Base-by-base conservation (phyloP, 441 rosid genomes). In the Adansonia gregorii region DNA sequence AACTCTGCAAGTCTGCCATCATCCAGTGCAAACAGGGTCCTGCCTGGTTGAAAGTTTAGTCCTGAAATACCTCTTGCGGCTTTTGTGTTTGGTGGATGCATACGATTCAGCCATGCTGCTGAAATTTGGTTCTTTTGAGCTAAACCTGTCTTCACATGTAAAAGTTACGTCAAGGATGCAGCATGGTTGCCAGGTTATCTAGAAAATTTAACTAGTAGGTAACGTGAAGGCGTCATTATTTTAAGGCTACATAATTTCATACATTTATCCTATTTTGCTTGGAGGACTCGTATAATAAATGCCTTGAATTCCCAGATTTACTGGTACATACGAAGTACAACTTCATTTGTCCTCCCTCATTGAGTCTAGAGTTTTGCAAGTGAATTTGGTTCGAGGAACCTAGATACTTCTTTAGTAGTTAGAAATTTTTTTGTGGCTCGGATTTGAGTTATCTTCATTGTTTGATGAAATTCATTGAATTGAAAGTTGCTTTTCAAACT, bases 1-100 rank as follows among this genome's bases (percentile, higher is more conserved):
- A 92, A 82, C 61, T 92, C 94, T 49, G 88, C 88, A 11, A 89
- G 88, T 78, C 96, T 87, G 58, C 93, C 96, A 75, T 92, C 96
- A 80, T 92, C 88, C 64, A 90, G 75, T 39, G 88, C 86, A 78
- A 92, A 88, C 5, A 92, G 17, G 65, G 82, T 77, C 82, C 94
- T 85, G 72, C 91, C 93, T 7, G 67, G 72, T 78, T 92, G 94
- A 74, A 88, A 78, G 54, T 82, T 90, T 70, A 84, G 58, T 60
- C 96, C 96, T 1, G 86, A 58, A 76, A 88, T 60, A 58, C 90
- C 90, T 74, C 90, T 84, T 46, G 90, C 92, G 60, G 70, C 89
- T 83, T 83, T 89, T 64, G 89, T 83, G 15, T 92, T 78, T 19
- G 63, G 77, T 6, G 94, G 94, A 82, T 89, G 87, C 83, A 48